Evolutionary conservation across 495 filamentous ascomycete species (phyloP).

Genomic region (Aspergillus panamensis): DNA sequence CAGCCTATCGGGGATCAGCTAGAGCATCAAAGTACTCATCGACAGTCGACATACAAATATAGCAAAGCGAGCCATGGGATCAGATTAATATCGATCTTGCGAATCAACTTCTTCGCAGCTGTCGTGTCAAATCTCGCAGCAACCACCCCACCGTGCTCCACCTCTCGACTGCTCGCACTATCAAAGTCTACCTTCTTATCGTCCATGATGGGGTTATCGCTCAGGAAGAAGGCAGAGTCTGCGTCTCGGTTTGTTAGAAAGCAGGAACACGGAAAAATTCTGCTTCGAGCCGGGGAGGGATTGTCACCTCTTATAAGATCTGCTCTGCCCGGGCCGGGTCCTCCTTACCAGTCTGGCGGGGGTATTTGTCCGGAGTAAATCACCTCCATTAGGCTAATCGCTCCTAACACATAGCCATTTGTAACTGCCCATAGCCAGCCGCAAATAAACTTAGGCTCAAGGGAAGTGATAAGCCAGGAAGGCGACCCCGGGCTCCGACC

Average conservation of each 20-base stretch:
- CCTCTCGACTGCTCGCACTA: slow-evolving; percentile 8
- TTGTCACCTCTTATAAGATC: slow-evolving; percentile 9
- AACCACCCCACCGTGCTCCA: slow-evolving; percentile 6
- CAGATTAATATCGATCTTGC: slow-evolving; percentile 17
- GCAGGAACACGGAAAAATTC: not conserved
- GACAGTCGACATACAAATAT: slow-evolving; percentile 8
- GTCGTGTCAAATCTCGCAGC: not conserved
- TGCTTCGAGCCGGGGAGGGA: not conserved
- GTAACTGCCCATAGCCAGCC: not conserved
- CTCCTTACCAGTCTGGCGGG: not conserved
- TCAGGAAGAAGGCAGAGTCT: not conserved
- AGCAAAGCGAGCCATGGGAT: slow-evolving; percentile 19
- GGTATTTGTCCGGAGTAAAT: not conserved
- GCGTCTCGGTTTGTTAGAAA: not conserved
- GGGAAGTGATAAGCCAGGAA: slow-evolving; percentile 15
- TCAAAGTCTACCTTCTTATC: slow-evolving; percentile 12
- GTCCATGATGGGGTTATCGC: not conserved
- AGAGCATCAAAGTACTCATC: not conserved
- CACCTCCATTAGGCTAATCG: not conserved
- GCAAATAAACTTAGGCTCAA: slow-evolving; percentile 16
- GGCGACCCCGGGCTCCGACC: not conserved
- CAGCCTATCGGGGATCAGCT: slow-evolving; percentile 10
- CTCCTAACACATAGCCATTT: not conserved
- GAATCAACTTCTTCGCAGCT: slow-evolving; percentile 13
- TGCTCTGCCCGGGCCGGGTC: not conserved